Conservation (phyloP, 2,329 filamentous ascomycete species). For the Hymenoscyphus albidus region DNA sequence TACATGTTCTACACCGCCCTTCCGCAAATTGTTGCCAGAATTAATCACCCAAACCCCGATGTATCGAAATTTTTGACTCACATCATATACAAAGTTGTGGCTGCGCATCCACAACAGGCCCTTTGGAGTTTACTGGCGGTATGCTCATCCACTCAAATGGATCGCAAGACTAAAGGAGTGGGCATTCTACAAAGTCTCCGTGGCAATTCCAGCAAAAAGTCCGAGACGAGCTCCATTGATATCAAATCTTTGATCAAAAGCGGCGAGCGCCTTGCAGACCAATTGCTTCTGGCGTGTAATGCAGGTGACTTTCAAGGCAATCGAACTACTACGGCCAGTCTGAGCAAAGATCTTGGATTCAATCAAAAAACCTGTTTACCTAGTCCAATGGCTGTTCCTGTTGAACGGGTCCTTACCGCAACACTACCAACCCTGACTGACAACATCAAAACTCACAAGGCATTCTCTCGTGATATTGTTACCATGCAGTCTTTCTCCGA, state of each 20-base stretch:
- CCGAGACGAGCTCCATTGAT: conserved; percentile 52
- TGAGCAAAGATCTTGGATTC: conserved; percentile 76
- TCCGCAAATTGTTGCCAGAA: conserved; percentile 92
- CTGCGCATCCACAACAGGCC: conserved; percentile 82
- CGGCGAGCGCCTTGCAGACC: conserved; percentile 79
- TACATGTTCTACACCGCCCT: conserved; percentile 80
- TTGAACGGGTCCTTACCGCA: conserved; percentile 79
- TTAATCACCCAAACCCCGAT: conserved; percentile 75
- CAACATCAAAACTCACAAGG: conserved; percentile 70
- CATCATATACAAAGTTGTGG: conserved; percentile 84
- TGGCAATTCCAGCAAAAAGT: conserved; percentile 44
- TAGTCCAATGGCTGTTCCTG: conserved; percentile 81
- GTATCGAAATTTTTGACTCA: conserved; percentile 73
- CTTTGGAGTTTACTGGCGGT: conserved; percentile 89
- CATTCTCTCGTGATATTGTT: conserved; percentile 82
- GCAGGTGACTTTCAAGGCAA: conserved; percentile 68
- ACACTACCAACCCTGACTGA: conserved; percentile 74
- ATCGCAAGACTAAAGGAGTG: conserved; percentile 55
- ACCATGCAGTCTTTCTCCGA: conserved; percentile 79
- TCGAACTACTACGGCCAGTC: conserved; percentile 64
- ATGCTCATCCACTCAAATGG: conserved; percentile 72
- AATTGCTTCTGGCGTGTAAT: conserved; percentile 76
- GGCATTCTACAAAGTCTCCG: conserved; percentile 50
- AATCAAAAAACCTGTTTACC: conserved; percentile 76
- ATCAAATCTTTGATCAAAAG: conserved; percentile 68